Percentiles rank a stretch among this genome's conserved stretches.
Evolutionary conservation across 2,329 filamentous ascomycete species (phyloP).

Genomic region (Botrytis fragariae): DNA sequence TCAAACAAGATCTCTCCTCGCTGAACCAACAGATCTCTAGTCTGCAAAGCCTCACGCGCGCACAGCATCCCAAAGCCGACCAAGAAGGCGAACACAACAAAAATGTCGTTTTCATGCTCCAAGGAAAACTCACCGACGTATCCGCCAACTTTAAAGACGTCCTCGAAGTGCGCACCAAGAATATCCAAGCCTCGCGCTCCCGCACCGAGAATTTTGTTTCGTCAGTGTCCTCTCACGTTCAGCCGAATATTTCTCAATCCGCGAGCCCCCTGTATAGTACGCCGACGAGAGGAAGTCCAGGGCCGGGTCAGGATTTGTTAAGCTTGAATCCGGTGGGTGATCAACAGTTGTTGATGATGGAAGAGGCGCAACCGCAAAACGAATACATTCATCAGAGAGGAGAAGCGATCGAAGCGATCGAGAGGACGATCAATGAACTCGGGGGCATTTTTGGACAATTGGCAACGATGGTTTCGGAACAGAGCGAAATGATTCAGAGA

Average conservation of each 20-base stretch:
- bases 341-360: constrained; percentile 88
- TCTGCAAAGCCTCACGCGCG: constrained; percentile 73
- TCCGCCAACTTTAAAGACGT: constrained; percentile 97
- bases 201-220: constrained; percentile 97
- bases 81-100: constrained; percentile 98
- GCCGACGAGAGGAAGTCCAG: constrained; percentile 63
- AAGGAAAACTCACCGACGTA: constrained; percentile 89
- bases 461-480: constrained; percentile 94
- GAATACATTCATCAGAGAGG: constrained; percentile 90
- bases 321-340: constrained; percentile 83
- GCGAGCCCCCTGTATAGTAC: constrained; percentile 86
- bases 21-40: constrained; percentile 83
- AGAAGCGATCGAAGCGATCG: constrained; percentile 94
- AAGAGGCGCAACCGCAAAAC: constrained; percentile 83
- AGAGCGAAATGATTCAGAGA: constrained; percentile 95
- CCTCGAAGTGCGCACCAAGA: constrained; percentile 92
- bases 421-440: constrained; percentile 89
- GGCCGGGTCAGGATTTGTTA: constrained; percentile 68
- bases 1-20: constrained; percentile 90
- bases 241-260: constrained; percentile 65
- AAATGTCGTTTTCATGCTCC: constrained; percentile 88
- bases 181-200: constrained; percentile 90
- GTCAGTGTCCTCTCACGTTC: constrained; percentile 75
- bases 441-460: constrained; percentile 92
- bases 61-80: constrained; percentile 67